phyloP scores from a whole-genome alignment of 2,329 filamentous ascomycete species.

The Byssoonygena ceratinophila region DNA sequence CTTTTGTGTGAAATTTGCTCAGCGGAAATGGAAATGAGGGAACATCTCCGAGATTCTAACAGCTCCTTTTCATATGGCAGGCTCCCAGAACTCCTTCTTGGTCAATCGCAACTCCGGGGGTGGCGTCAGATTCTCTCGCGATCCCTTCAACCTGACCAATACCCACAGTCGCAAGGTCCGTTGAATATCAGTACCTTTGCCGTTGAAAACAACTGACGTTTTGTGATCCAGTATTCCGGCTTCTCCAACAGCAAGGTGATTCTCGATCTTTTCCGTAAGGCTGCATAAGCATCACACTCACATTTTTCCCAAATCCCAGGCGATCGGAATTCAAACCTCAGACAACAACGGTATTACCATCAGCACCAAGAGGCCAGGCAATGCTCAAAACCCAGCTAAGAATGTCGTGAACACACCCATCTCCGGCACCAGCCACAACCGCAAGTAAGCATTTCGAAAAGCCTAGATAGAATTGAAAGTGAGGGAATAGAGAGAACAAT shows the following conservation, averaged over 20 bases:
- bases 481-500: slow-evolving; percentile 1
- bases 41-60: slow-evolving; percentile 5
- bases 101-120: slow-evolving; percentile 76
- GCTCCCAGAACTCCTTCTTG: slow-evolving; percentile 79
- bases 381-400: slow-evolving; percentile 62
- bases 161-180: slow-evolving; percentile 77
- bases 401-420: slow-evolving; percentile 56
- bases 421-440: slow-evolving; percentile 60
- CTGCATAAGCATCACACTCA: background rate
- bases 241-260: slow-evolving; percentile 87
- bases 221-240: slow-evolving; percentile 60
- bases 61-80: slow-evolving; percentile 39
- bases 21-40: too few species aligned
- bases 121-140: slow-evolving; percentile 81
- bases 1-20: background rate
- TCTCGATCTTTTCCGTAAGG: too few species aligned
- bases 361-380: slow-evolving; percentile 71
- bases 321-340: slow-evolving; percentile 64
- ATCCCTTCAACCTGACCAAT: slow-evolving; percentile 90
- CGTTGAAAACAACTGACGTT: slow-evolving; percentile 18
- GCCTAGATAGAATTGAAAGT: slow-evolving; percentile 2
- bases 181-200: background rate
- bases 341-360: slow-evolving; percentile 73
- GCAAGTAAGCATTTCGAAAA: slow-evolving; percentile 53
- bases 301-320: slow-evolving; percentile 43